Conservation (phyloP, 495 filamentous ascomycete species). For the Aspergillus sparsus region DNA sequence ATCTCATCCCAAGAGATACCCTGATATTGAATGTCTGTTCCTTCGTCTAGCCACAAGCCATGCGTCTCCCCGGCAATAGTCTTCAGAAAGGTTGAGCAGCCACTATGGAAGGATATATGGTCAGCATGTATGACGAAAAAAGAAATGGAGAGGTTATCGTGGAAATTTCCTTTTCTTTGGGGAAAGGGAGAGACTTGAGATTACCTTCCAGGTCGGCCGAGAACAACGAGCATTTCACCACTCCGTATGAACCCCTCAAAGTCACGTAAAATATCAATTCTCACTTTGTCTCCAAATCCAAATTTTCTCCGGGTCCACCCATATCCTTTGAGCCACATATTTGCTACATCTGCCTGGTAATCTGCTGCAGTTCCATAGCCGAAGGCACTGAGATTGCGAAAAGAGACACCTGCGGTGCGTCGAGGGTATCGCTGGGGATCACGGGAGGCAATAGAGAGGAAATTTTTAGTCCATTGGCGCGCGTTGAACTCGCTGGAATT, state of each 20-base stretch:
- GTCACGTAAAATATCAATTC: slow-evolving; percentile 72
- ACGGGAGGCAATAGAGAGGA: slow-evolving; percentile 39
- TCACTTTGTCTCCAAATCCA: slow-evolving; percentile 53
- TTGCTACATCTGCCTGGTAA: slow-evolving; percentile 71
- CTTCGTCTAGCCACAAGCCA: slow-evolving; percentile 65
- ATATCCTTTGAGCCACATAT: slow-evolving; percentile 59
- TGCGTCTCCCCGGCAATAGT: slow-evolving; percentile 76
- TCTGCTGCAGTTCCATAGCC: slow-evolving; percentile 73
- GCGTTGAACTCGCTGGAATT: slow-evolving; percentile 44
- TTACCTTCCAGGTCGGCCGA: slow-evolving; percentile 69
- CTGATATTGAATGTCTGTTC: slow-evolving; percentile 74
- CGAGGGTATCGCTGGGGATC: slow-evolving; percentile 47
- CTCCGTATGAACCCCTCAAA: slow-evolving; percentile 75
- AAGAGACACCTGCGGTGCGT: slow-evolving; percentile 46
- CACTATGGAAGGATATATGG: slow-evolving; percentile 36
- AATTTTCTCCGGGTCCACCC: slow-evolving; percentile 49
- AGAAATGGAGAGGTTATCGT: too few relatives aligned
- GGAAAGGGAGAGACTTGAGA: slow-evolving; percentile 5
- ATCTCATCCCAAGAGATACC: slow-evolving; percentile 55
- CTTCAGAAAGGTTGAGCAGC: slow-evolving; percentile 79
- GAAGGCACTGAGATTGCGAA: slow-evolving; percentile 67
- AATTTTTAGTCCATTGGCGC: slow-evolving; percentile 50
- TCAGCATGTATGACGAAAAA: background rate
- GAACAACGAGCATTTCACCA: slow-evolving; percentile 79
- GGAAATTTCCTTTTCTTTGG: too few relatives aligned